A percentile compares a stretch with the other conserved stretches of the same genome.
Evolutionary conservation across 768 basidiomycete species (phyloP).

Genomic region (Exsudoporus frostii): DNA sequence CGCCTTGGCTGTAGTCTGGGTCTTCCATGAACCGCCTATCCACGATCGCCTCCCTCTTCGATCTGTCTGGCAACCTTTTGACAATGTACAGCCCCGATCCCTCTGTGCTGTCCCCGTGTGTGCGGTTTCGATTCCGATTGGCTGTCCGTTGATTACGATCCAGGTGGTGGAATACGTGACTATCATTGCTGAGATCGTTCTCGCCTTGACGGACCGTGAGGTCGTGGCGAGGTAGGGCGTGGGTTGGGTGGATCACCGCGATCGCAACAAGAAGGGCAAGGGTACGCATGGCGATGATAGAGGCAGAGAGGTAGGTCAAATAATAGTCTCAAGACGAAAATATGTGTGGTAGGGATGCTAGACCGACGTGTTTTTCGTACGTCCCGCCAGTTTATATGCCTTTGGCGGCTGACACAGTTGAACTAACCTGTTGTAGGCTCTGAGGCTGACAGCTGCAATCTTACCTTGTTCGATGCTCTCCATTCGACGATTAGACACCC

Average conservation of each 20-base stretch:
- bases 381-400: slow-evolving; percentile 15
- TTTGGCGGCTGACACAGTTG: slow-evolving; percentile 22
- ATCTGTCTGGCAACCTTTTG: neutral
- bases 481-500: neutral
- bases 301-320: slow-evolving; percentile 11
- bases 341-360: slow-evolving; percentile 1
- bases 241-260: slow-evolving; percentile 14
- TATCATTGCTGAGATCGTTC: slow-evolving; percentile 19
- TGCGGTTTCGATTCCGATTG: slow-evolving; percentile 9
- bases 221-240: slow-evolving; percentile 26
- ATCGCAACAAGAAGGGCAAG: slow-evolving; percentile 25
- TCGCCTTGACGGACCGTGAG: slow-evolving; percentile 15
- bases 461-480: neutral
- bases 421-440: neutral
- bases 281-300: slow-evolving; percentile 27
- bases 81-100: neutral
- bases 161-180: slow-evolving; percentile 27
- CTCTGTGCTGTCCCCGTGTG: neutral
- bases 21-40: slow-evolving; percentile 19
- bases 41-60: neutral
- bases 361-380: neutral
- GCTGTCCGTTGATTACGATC: slow-evolving; percentile 30
- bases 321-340: neutral
- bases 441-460: slow-evolving; percentile 17
- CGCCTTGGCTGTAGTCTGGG: slow-evolving; percentile 29